These are phyloP conservation scores for Phytophthora multivora DNA, from an alignment of 352 stramenopile species.

Conservation along the genomic window DNA sequence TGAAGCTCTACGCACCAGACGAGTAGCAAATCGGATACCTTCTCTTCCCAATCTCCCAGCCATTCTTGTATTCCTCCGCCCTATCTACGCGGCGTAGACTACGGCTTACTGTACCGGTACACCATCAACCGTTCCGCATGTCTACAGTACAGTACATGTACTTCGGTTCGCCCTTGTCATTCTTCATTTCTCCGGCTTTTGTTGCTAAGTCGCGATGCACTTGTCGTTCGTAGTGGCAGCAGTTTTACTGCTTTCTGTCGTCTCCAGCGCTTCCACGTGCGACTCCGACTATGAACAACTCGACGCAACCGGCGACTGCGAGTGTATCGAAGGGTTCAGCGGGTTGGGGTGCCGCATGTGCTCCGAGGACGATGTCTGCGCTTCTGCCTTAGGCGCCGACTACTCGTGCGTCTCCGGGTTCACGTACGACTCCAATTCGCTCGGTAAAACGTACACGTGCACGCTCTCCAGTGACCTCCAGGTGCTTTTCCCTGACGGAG, in stretches of 20 bases:
- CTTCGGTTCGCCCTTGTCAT: not conserved
- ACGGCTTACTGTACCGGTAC: not conserved
- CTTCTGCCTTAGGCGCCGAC: conserved; percentile 28
- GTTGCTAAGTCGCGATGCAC: not conserved
- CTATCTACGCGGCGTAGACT: not conserved
- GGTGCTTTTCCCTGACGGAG: conserved; percentile 64
- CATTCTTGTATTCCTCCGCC: conserved; percentile 13
- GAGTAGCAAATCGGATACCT: conserved; percentile 9
- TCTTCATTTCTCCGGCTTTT: conserved; percentile 1
- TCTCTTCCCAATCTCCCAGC: conserved; percentile 14
- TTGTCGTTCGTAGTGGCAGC: not conserved
- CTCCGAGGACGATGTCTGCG: conserved; percentile 24
- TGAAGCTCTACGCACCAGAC: not conserved
- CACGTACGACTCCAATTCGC: conserved; percentile 42
- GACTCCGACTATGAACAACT: conserved; percentile 56
- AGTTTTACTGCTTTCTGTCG: not conserved
- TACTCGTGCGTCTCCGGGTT: conserved; percentile 56
- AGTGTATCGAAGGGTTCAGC: conserved; percentile 58
- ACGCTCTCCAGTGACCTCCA: conserved; percentile 51
- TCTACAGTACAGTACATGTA: too few relatives aligned
- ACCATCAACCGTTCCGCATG: conserved; percentile 4
- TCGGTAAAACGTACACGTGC: conserved; percentile 73
- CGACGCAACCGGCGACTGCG: conserved; percentile 53
- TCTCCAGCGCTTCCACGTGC: conserved; percentile 21
- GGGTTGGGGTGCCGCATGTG: conserved; percentile 73